phyloP scores from a whole-genome alignment of 78 protist species.

The Pelomyxa schiedti region DNA sequence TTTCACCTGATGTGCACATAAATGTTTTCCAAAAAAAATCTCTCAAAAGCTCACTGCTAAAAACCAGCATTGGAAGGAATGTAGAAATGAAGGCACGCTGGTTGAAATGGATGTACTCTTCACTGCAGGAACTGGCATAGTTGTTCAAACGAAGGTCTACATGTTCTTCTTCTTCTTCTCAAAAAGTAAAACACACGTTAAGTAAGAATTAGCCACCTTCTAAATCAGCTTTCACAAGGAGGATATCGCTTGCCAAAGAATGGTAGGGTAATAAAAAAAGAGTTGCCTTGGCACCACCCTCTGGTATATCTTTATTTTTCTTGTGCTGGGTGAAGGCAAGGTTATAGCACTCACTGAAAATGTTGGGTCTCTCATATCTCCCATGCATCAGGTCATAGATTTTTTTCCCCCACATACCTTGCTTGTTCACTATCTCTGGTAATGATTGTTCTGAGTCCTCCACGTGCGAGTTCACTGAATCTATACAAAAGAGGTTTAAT shows the following conservation, averaged over 20 bases:
- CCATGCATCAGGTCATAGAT: too few species aligned
- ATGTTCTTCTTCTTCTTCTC: too few species aligned
- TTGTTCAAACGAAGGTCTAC: too few species aligned
- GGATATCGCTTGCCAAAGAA: too few species aligned
- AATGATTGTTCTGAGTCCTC: constrained; percentile 70
- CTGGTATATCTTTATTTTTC: constrained; percentile 87
- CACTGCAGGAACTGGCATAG: too few species aligned
- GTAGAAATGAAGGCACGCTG: not conserved
- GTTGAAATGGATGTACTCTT: not conserved
- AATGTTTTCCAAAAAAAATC: too few species aligned
- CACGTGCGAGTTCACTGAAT: constrained; percentile 77
- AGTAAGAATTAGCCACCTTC: too few species aligned
- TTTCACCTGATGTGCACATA: too few species aligned
- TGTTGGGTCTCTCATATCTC: constrained; percentile 24
- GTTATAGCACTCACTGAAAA: constrained; percentile 71
- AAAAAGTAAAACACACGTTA: too few species aligned
- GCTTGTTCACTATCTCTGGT: constrained; percentile 26
- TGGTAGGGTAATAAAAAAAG: constrained; percentile 24
- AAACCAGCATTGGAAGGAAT: not conserved
- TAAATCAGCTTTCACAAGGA: too few species aligned
- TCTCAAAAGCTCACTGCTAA: not conserved
- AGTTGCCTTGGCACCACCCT: constrained; percentile 80
- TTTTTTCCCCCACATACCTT: too few species aligned
- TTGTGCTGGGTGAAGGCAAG: constrained; percentile 74
- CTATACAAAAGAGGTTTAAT: too few species aligned